phyloP scores from a whole-genome alignment of 176 grass and related monocot species.

The Saccharum officinarum region DNA sequence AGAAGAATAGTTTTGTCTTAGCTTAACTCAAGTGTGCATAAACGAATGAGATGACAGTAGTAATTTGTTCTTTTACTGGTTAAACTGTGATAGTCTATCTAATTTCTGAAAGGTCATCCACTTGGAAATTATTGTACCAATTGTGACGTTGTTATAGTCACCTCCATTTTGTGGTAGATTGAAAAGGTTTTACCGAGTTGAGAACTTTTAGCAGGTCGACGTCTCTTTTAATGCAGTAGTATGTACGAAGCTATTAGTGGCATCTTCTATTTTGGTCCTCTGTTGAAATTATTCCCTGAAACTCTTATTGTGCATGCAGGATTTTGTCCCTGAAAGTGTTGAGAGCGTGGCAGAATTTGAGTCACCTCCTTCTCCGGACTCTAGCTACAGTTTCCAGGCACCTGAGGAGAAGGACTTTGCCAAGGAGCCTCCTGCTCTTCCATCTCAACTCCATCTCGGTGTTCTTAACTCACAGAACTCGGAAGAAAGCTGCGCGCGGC shows the following conservation, averaged over 20 bases:
- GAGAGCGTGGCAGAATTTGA: slow-evolving; percentile 87
- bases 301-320: slow-evolving; percentile 51
- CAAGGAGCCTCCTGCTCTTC: slow-evolving; percentile 87
- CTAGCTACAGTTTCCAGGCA: slow-evolving; percentile 69
- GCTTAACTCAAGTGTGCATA: background rate
- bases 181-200: background rate
- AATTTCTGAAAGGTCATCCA: background rate
- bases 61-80: background rate
- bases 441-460: slow-evolving; percentile 71
- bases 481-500: slow-evolving; percentile 62
- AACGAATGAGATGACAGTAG: background rate
- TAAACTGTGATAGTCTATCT: background rate
- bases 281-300: background rate
- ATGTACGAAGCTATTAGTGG: background rate
- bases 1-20: slow-evolving; percentile 7
- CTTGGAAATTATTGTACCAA: background rate
- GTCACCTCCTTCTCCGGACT: slow-evolving; percentile 69
- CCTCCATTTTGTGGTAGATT: background rate
- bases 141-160: background rate
- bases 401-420: slow-evolving; percentile 85
- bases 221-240: background rate
- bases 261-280: background rate
- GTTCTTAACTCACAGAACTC: slow-evolving; percentile 73
- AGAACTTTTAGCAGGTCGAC: background rate
- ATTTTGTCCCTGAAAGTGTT: slow-evolving; percentile 88